Base-by-base conservation (phyloP, 306 rosid species). In the Fagus sylvatica region DNA sequence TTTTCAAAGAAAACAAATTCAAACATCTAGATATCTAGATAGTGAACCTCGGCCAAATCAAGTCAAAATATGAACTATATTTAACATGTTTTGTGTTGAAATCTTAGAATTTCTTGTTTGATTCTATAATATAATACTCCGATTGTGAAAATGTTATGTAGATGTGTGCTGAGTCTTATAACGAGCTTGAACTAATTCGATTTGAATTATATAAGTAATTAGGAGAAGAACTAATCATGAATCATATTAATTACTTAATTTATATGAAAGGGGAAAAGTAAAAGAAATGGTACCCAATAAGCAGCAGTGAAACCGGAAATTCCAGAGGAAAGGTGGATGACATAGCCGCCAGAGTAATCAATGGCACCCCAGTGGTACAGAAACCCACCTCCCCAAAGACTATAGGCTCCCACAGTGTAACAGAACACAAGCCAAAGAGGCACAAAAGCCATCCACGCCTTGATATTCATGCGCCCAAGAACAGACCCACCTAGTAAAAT, bases 371-470 rank as follows among this genome's bases (percentile, higher is more conserved):
- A 93, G 0, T 85, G 93, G 36, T 88, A 91, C 22, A 93, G 89
- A 79, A 93, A 93, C 2, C 97, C 98, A 17, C 96, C 98, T 62
- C 98, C 98, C 98, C 98, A 93, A 0, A 93, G 80, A 17, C 92
- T 87, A 70, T 81, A 93, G 3, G 97, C 97, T 2, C 98, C 98
- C 30, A 93, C 97, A 15, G 98, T 93, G 81, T 91, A 93, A 0
- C 97, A 91, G 54, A 93, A 91, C 32, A 90, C 69, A 0, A 93
- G 85, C 98, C 98, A 93, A 36, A 93, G 93, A 67, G 98, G 98
- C 13, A 93, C 97, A 77, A 93, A 93, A 42, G 96, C 97, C 97
- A 93, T 93, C 98, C 98, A 93, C 11, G 98, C 98, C 79, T 73
- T 93, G 69, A 93, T 93, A 76, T 89, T 93, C 97, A 93, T 93